These are phyloP conservation scores for Geotrichum citri-aurantii DNA, from an alignment of 1,139 yeast species.

Conservation along the genomic window DNA sequence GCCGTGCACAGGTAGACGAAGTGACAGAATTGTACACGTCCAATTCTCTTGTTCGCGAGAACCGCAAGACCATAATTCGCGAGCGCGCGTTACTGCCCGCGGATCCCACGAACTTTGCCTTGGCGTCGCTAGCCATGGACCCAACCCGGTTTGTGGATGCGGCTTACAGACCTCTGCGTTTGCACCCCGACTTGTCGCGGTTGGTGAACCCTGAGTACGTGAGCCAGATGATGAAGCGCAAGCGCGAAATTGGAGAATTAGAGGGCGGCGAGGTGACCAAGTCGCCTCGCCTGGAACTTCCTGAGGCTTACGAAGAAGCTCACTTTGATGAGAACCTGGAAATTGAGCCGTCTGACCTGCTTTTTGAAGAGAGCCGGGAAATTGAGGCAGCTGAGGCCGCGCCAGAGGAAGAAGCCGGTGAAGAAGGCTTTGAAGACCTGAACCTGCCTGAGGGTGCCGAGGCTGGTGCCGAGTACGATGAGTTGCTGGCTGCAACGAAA, in stretches of 20 bases:
- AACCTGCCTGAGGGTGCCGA: neutral
- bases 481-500: conserved; percentile 6
- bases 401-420: conserved; percentile 11
- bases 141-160: conserved; percentile 15
- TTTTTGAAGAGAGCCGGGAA: conserved; percentile 5
- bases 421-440: neutral
- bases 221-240: conserved; percentile 27
- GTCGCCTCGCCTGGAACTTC: conserved; percentile 9
- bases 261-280: conserved; percentile 24
- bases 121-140: conserved; percentile 17
- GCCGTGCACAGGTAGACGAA: conserved; percentile 17
- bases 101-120: conserved; percentile 19
- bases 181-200: conserved; percentile 20
- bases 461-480: neutral
- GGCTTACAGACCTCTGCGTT: conserved; percentile 17
- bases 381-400: conserved; percentile 1
- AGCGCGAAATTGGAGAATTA: conserved; percentile 25
- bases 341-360: conserved; percentile 13
- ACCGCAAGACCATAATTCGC: conserved; percentile 18
- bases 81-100: conserved; percentile 20
- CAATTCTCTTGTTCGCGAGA: conserved; percentile 10
- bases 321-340: conserved; percentile 5
- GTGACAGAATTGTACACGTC: conserved; percentile 16
- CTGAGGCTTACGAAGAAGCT: neutral
- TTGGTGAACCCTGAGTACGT: conserved; percentile 26